These are phyloP conservation scores for Moesziomyces globuligerus DNA, from an alignment of 1,284 basidiomycete species.

Conservation along the genomic window DNA sequence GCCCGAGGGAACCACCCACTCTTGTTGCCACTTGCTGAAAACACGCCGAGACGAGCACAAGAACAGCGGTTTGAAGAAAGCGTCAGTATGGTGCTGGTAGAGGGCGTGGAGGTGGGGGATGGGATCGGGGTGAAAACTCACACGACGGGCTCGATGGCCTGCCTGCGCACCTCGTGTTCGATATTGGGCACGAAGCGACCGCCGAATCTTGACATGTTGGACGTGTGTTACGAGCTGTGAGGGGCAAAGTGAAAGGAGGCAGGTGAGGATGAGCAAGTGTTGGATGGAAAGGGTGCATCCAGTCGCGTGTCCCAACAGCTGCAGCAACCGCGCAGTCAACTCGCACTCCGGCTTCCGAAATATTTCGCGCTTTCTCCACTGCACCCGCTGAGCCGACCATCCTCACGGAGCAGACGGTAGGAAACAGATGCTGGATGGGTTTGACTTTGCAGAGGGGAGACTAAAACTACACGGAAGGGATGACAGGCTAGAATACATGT, in stretches of 20 bases:
- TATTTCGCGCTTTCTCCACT: no score
- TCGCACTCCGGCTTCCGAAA: neutral
- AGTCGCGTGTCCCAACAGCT: neutral
- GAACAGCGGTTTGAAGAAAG: no score
- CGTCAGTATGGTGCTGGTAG: no score
- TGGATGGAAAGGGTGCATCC: conserved; percentile 1
- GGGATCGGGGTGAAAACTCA: no score
- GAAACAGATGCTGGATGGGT: no score
- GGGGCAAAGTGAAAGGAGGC: neutral
- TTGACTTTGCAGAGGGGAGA: neutral
- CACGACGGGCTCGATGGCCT: conserved; percentile 35
- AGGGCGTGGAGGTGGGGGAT: no score
- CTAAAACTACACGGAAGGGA: neutral
- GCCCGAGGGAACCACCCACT: conserved; percentile 23
- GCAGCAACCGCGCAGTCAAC: neutral
- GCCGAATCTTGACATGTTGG: conserved; percentile 40
- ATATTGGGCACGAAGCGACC: conserved; percentile 41
- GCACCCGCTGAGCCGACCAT: no score
- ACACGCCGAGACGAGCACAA: no score
- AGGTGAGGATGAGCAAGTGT: conserved; percentile 1
- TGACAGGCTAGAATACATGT: conserved; percentile 19
- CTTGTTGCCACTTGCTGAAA: conserved; percentile 38
- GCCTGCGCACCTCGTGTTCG: conserved; percentile 42
- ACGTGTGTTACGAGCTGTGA: no score
- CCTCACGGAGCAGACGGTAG: no score